A percentile compares a stretch with the other conserved stretches of the same genome.
Conservation (phyloP, 2,329 filamentous ascomycete genomes). For the Fusarium neocosmosporiellum region DNA sequence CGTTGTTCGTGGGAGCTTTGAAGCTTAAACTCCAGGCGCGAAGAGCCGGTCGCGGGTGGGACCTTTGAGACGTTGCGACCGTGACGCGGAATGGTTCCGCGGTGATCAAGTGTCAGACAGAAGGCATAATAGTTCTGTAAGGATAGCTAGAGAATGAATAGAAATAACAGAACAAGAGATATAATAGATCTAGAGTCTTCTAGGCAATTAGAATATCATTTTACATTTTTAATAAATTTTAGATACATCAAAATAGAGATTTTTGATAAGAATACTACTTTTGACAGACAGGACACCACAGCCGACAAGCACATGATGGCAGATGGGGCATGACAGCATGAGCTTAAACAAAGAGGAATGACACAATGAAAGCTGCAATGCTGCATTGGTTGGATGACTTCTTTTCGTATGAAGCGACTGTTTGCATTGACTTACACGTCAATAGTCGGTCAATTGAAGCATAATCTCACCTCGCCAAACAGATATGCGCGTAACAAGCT, state of each 20-base stretch:
- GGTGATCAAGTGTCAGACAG: not conserved
- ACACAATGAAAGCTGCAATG: too few relatives aligned
- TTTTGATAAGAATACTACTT: not conserved
- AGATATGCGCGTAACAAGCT: not conserved
- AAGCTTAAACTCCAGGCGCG: slow-evolving; percentile 29
- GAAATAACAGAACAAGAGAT: not conserved
- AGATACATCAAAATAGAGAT: too few relatives aligned
- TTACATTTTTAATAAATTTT: not conserved
- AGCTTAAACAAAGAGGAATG: not conserved
- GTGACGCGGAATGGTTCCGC: slow-evolving; percentile 31
- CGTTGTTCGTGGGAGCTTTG: slow-evolving; percentile 4
- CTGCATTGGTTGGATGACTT: not conserved
- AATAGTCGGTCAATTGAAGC: not conserved
- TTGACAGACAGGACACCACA: not conserved
- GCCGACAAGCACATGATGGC: not conserved
- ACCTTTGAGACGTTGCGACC: not conserved
- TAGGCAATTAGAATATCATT: not conserved
- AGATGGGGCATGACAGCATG: not conserved
- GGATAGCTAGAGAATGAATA: not conserved
- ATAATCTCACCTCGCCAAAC: not conserved
- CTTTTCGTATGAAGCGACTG: not conserved
- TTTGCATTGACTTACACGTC: not conserved
- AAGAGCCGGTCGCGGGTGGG: slow-evolving; percentile 20
- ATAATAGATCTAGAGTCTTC: not conserved
- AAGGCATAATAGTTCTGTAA: not conserved